Evolutionary conservation across 768 basidiomycete species (phyloP), one percentile per base, ranked within the genome.

Genomic region (Suillus discolor): DNA sequence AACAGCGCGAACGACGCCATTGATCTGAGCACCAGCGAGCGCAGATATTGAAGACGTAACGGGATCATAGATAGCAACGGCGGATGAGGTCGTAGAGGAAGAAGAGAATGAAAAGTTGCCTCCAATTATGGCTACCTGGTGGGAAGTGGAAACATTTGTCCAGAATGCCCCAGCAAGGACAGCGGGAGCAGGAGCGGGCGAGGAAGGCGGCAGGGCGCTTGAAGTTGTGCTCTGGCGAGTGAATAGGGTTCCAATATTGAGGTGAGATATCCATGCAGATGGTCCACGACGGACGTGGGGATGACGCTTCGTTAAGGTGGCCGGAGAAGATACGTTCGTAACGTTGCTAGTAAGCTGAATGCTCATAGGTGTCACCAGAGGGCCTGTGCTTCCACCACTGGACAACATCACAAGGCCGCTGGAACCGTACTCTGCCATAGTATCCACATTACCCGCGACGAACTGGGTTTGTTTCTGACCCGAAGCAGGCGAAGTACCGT

Each of bases 141-240:
- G 82, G 12, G 79, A 79, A 3, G 87, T 87, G 2, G 89, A 85
- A 44, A 81, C 82, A 73, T 98, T 97, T 8, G 87, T 91, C 93
- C 94, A 98, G 81, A 95, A 98, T 2, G 86, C 85, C 39, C 94
- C 97, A 0, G 93, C 85, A 63, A 97, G 82, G 66, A 98, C 87
- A 20, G 93, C 89, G 0, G 95, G 94, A 1, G 94, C 92, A 1
- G 85, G 79, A 2, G 88, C 82, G 12, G 87, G 77, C 36, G 86
- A 81, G 1, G 79, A 53, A 18, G 84, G 63, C 18, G 92, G 89
- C n/a, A 93, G 83, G 1, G 85, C 76, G 2, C 82, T 68, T 8
- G 85, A 73, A 51, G 75, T 73, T n/a, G 79, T 68, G n/a, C 80
- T 71, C 75, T 91, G 91, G 67, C 89, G 84, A 68, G 70, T 72